These are phyloP conservation scores for Coprinellus micaceus DNA, from an alignment of 768 basidiomycete species.

Conservation along the genomic window DNA sequence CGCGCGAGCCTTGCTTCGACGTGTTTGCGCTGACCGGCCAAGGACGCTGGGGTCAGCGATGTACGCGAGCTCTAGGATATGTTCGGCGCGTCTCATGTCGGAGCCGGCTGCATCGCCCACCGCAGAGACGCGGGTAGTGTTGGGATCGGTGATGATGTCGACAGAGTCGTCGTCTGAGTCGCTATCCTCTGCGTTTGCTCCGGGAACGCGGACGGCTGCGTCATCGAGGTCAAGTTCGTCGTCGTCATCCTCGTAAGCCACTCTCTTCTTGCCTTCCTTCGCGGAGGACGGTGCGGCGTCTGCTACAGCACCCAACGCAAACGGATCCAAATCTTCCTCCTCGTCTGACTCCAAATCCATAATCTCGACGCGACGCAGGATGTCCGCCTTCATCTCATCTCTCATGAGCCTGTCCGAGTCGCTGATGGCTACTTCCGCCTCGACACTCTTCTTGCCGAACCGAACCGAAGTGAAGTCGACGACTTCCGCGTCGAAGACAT, in stretches of 20 bases:
- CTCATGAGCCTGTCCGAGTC: constrained; percentile 56
- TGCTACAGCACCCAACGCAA: background rate
- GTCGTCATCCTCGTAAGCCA: constrained; percentile 7
- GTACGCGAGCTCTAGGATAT: constrained; percentile 73
- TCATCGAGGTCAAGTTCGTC: constrained; percentile 3
- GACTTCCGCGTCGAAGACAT: constrained; percentile 70
- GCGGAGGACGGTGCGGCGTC: background rate
- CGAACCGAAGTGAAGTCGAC: constrained; percentile 61
- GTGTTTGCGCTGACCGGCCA: constrained; percentile 68
- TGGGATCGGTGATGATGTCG: background rate
- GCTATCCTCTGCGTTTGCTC: constrained; percentile 16
- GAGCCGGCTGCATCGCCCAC: constrained; percentile 26
- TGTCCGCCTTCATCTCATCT: constrained; percentile 81
- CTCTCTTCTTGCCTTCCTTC: background rate
- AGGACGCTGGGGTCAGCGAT: constrained; percentile 72
- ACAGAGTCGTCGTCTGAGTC: constrained; percentile 23
- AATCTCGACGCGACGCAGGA: constrained; percentile 70
- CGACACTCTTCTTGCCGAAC: constrained; percentile 57
- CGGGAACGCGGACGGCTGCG: constrained; percentile 6
- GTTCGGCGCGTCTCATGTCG: constrained; percentile 43
- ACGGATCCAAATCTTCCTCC: constrained; percentile 25
- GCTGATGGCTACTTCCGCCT: constrained; percentile 31
- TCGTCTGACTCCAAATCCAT: constrained; percentile 45
- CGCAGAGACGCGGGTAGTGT: background rate
- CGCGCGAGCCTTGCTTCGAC: constrained; percentile 62